phyloP scores from a whole-genome alignment of 2,329 filamentous ascomycete genomes.

The Verticillium klebahnii region DNA sequence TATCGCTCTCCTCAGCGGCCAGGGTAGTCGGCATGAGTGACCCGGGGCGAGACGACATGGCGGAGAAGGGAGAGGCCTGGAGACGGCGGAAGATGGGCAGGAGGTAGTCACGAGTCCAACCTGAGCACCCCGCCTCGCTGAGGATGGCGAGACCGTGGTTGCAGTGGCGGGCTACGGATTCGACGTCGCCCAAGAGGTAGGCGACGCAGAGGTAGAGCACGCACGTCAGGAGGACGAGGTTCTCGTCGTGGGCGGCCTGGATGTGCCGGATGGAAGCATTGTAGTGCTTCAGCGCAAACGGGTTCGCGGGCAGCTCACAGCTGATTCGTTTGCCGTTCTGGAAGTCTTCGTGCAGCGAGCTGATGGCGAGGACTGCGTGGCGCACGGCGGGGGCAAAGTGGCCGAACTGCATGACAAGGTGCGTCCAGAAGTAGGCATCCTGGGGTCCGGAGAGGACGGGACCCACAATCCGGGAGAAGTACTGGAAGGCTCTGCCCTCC shows the following conservation, averaged over 20 bases:
- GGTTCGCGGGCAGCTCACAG: conserved; percentile 5
- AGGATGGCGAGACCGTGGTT: conserved; percentile 6
- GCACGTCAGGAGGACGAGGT: conserved; percentile 37
- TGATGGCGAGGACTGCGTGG: conserved; percentile 45
- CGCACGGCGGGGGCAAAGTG: conserved; percentile 39
- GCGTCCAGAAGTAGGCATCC: conserved; percentile 33
- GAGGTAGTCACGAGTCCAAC: not conserved
- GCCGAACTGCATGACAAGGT: conserved; percentile 40
- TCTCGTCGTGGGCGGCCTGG: conserved; percentile 19
- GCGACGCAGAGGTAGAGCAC: conserved; percentile 50
- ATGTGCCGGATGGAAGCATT: conserved; percentile 19
- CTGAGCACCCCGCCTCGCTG: not conserved
- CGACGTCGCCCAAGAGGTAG: conserved; percentile 43
- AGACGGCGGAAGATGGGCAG: conserved; percentile 2
- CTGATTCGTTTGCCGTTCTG: conserved; percentile 8
- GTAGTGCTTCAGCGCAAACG: conserved; percentile 18
- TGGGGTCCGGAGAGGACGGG: conserved; percentile 6
- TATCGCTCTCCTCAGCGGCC: too few species aligned
- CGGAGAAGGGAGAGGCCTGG: not conserved
- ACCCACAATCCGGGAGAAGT: conserved; percentile 7
- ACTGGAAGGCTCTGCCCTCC: conserved; percentile 7
- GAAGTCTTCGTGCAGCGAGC: conserved; percentile 35
- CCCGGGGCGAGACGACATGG: not conserved
- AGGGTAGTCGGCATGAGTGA: not conserved
- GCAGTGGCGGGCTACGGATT: conserved; percentile 31